Percentiles rank a stretch among this genome's conserved stretches.
Evolutionary conservation across 2,329 filamentous ascomycete species (phyloP).

Genomic region (Verticillium nubilum): DNA sequence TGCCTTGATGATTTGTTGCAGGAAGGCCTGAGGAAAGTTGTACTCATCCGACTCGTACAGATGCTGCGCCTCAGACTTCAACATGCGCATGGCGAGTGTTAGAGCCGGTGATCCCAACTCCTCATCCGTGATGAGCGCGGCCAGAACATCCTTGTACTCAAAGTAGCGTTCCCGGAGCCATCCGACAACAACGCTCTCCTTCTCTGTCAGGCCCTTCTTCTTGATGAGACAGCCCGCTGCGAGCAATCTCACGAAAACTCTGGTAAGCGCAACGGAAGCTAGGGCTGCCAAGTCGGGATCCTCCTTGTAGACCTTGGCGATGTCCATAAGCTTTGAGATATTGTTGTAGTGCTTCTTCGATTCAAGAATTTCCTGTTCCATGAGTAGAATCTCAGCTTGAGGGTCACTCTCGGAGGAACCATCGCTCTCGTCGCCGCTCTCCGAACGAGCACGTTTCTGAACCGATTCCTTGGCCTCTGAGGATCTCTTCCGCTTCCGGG

Average conservation of each 20-base stretch:
- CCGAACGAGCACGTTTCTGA: slow-evolving; percentile 46
- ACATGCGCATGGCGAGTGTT: slow-evolving; percentile 73
- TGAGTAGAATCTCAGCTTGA: slow-evolving; percentile 62
- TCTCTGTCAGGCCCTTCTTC: slow-evolving; percentile 61
- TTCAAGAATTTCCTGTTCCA: slow-evolving; percentile 78
- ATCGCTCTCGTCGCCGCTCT: slow-evolving; percentile 38
- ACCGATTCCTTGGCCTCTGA: slow-evolving; percentile 31
- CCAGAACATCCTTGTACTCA: slow-evolving; percentile 62
- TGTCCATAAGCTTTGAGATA: slow-evolving; percentile 66
- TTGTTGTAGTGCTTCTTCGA: slow-evolving; percentile 92
- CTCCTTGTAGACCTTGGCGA: slow-evolving; percentile 38
- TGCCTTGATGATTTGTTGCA: slow-evolving; percentile 58
- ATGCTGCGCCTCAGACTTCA: slow-evolving; percentile 72
- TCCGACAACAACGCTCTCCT: slow-evolving; percentile 66
- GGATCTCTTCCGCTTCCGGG: slow-evolving; percentile 48
- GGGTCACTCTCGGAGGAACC: slow-evolving; percentile 33
- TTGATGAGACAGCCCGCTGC: slow-evolving; percentile 65
- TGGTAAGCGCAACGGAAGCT: slow-evolving; percentile 75
- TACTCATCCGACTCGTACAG: slow-evolving; percentile 56
- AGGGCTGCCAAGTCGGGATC: slow-evolving; percentile 54
- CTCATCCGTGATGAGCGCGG: slow-evolving; percentile 56
- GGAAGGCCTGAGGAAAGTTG: slow-evolving; percentile 63
- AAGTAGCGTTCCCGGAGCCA: slow-evolving; percentile 74
- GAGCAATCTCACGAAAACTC: slow-evolving; percentile 78
- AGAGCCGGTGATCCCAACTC: slow-evolving; percentile 65